phyloP scores from a whole-genome alignment of 1,284 basidiomycete genomes.

The Sanguinoderma infundibulare region DNA sequence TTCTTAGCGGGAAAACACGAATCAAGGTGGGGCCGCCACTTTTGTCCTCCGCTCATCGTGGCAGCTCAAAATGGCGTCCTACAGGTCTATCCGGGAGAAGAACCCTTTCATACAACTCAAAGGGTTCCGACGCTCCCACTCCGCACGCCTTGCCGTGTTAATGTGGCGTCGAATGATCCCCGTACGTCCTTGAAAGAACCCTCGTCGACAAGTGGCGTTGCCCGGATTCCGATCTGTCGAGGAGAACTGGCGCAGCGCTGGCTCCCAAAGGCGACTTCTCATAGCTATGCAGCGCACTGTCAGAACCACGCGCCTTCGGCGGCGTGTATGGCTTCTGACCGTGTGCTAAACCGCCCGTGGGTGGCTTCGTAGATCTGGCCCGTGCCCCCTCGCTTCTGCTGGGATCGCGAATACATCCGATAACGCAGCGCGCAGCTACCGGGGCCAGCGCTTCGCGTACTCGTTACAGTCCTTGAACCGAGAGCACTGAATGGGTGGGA shows the following conservation, averaged over 20 bases:
- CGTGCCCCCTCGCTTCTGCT: neutral
- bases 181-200: neutral
- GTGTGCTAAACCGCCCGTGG: neutral
- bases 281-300: neutral
- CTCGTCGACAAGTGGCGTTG: neutral
- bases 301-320: neutral
- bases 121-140: conserved; percentile 7
- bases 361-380: neutral
- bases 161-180: neutral
- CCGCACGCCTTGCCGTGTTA: conserved; percentile 1
- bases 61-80: conserved; percentile 16
- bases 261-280: neutral
- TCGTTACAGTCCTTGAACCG: neutral
- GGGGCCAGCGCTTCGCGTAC: conserved; percentile 5
- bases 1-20: neutral
- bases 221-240: neutral
- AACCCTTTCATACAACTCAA: conserved; percentile 4
- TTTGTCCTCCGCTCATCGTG: conserved; percentile 5
- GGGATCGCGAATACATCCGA: conserved; percentile 7
- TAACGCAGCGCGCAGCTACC: conserved; percentile 17
- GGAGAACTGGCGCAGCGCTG: neutral
- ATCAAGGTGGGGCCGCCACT: conserved; percentile 1
- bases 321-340: neutral
- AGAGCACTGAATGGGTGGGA: conserved; percentile 9
- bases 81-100: conserved; percentile 10